A percentile compares a stretch with the other conserved stretches of the same genome.
phyloP scores from a whole-genome alignment of 371 early-diverging fungal genomes.

The Mortierella polycephala region DNA sequence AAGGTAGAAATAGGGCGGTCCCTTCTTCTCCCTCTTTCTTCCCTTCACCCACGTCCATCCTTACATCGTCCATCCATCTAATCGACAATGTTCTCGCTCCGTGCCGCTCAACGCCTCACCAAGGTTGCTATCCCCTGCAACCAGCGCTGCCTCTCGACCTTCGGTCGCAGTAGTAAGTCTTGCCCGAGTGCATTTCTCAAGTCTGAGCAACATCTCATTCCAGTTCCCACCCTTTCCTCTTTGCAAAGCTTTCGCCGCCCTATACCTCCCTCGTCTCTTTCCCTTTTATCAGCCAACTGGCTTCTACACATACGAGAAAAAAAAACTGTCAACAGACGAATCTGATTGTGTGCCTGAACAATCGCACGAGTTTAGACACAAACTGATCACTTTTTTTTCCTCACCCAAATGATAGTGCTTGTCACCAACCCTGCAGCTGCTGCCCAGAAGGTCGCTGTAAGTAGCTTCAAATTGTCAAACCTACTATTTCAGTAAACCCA shows the following conservation, averaged over 20 bases:
- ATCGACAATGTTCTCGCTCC: conserved; percentile 44
- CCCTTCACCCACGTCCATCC: conserved; percentile 8
- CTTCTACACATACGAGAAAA: no score
- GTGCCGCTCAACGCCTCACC: conserved; percentile 49
- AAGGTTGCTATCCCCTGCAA: conserved; percentile 43
- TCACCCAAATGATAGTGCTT: conserved; percentile 19
- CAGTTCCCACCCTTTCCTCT: no score
- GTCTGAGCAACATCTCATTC: no score
- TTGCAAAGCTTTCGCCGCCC: no score
- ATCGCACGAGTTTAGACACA: neutral
- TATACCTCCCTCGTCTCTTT: no score
- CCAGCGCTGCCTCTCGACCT: conserved; percentile 55
- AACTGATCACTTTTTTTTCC: conserved; percentile 8
- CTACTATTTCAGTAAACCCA: neutral
- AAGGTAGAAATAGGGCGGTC: neutral
- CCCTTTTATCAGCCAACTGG: no score
- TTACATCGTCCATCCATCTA: conserved; percentile 3
- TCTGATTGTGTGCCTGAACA: no score
- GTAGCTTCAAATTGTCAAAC: conserved; percentile 1
- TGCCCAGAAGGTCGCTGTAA: conserved; percentile 52
- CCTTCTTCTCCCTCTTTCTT: conserved; percentile 12
- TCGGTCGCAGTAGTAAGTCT: conserved; percentile 51
- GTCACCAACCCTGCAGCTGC: conserved; percentile 46
- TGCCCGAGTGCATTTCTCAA: no score
- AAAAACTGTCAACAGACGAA: no score